A percentile compares a stretch with the other conserved stretches of the same genome.
phyloP scores from a whole-genome alignment of 2,329 filamentous ascomycete genomes.

The Botryosphaeria agaves region DNA sequence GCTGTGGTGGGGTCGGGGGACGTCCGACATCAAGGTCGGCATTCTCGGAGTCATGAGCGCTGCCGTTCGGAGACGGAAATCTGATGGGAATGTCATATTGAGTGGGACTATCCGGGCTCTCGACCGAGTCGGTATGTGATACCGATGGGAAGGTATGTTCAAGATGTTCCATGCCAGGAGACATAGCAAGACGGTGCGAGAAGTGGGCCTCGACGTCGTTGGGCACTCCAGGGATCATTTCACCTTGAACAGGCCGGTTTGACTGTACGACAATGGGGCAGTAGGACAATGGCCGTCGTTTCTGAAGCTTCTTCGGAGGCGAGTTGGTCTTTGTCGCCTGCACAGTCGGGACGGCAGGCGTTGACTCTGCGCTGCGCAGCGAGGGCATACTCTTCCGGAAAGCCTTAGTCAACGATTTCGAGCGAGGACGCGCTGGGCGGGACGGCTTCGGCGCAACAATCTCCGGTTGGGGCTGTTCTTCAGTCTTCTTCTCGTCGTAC shows the following conservation, averaged over 20 bases:
- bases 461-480: too few relatives aligned
- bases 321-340: constrained; percentile 2
- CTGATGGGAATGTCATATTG: too few relatives aligned
- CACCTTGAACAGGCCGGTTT: constrained; percentile 7
- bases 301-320: constrained; percentile 13
- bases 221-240: constrained; percentile 16
- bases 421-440: neutral
- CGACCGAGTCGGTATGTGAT: too few relatives aligned
- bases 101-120: too few relatives aligned
- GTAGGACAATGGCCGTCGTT: constrained; percentile 11
- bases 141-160: constrained; percentile 16
- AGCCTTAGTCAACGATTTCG: neutral
- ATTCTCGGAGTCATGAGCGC: too few relatives aligned
- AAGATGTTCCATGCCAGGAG: constrained; percentile 18
- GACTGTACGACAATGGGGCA: constrained; percentile 14
- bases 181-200: constrained; percentile 15
- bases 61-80: too few relatives aligned
- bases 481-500: too few relatives aligned
- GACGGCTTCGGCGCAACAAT: too few relatives aligned
- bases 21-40: too few relatives aligned
- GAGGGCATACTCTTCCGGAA: neutral
- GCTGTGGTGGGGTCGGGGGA: too few relatives aligned
- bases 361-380: neutral
- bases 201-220: constrained; percentile 17
- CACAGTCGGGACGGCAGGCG: neutral